Evolutionary conservation across 305 asterid genomes (phyloP), one percentile per base, ranked within the genome.

Genomic region (Euphrasia arctica): DNA sequence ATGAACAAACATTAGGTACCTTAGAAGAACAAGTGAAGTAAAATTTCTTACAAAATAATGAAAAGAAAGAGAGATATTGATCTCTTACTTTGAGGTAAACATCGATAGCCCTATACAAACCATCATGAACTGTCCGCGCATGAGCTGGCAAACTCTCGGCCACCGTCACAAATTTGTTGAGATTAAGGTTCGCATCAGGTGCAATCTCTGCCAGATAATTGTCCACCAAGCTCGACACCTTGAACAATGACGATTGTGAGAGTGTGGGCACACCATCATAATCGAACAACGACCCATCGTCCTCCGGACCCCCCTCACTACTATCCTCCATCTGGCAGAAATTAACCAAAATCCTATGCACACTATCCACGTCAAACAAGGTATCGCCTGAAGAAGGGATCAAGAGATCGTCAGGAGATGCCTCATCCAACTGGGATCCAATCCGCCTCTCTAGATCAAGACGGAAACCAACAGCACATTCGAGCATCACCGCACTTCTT

Each of bases 381-480:
- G 97, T 89, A 58, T 92, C 98, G 29, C 84, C 87, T 8, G 91
- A 78, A 8, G 95, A 85, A 4, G 96, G 96, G 50, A 89, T 89
- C 65, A 91, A 61, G 10, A 85, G 85, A 75, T 91, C 98, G 28
- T 91, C 97, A 0, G 89, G 87, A 12, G 86, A 77, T 1, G 98
- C 97, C 57, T 64, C 64, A 15, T 89, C 97, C 14, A 91, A 69
- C 69, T 83, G 95, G 28, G 90, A 83, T 18, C 92, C 97, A 8
- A 92, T 87, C 69, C 97, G 72, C 71, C 96, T 85, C 79, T 92
- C 97, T 1, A 92, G 88, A 60, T 89, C 93, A 10, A 89, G 90
- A 81, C 95, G 72, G 62, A 85, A 80, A 60, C 83, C 64, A 49
- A 81, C 82, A 1, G 82, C 34, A 70, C 93, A 83, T 22, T 89